Evolutionary conservation across 2,329 filamentous ascomycete species (phyloP), one percentile per base, ranked within the genome.

Genomic region (Elsinoe fawcettii): DNA sequence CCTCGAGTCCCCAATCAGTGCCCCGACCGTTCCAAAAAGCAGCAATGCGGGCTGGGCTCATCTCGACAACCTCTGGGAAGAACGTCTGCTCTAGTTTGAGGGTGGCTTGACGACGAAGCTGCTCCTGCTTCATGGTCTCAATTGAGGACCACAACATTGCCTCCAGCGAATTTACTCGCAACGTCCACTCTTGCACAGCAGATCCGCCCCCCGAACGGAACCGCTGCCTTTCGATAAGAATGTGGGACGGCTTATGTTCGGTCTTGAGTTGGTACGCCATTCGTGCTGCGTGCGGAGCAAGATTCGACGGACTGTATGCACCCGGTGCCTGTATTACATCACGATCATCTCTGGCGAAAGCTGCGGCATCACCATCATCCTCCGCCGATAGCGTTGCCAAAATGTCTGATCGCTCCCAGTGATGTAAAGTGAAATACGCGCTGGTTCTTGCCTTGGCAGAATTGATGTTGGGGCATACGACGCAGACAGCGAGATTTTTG

Each of bases 131-230:
- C 49, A 88, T 66, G 0, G 84, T 80, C 53, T 78, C 75, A 36
- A 92, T 69, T 11, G 84, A 77, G 7, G 86, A 85, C 74, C 90
- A 87, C 0, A 95, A 71, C 83, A 93, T 93, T 3, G 83, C 82
- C 69, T 95, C 89, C 20, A 95, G 79, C 65, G 87, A 85, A 63
- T 92, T 92, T 7, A 95, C 88, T 1, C 88, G 77, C 39, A 93
- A 68, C 2, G 88, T 92, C 89, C 89, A 95, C 70, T 95, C 88
- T 59, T 84, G 81, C 1, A 95, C 83, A 0, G 83, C 79, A 0
- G 80, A 73, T 0, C 74, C 77, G 7, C 86, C 81, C n/a, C 77
- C 79, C 2, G 82, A 84, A 2, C 89, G 83, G 67, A 75, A 84
- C 9, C 82, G 76, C 62, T 85, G 82, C 1, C 80, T 75, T 64